phyloP scores from a whole-genome alignment of 164 flowering plant species.

The Chloranthus sessilifolius region DNA sequence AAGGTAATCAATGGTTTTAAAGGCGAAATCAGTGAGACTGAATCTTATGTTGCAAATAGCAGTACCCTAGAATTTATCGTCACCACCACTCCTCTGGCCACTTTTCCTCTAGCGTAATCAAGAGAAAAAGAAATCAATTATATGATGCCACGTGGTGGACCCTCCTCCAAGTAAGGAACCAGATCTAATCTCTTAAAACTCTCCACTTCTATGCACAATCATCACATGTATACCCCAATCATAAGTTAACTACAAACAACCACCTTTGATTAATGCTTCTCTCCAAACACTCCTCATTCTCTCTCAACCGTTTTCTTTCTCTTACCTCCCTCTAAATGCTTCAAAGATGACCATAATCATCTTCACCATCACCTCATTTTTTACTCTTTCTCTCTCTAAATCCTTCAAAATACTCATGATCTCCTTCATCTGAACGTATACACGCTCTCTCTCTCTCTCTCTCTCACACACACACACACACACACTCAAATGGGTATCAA shows the following conservation, averaged over 20 bases:
- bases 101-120: no score
- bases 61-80: no score
- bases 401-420: no score
- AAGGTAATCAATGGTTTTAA: no score
- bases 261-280: constrained; percentile 5
- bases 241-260: constrained; percentile 9
- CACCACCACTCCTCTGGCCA: no score
- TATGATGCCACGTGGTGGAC: constrained; percentile 17
- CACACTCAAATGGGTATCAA: constrained; percentile 37
- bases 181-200: constrained; percentile 8
- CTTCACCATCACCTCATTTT: neutral
- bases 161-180: constrained; percentile 18
- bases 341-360: neutral
- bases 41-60: no score
- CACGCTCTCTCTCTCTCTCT: neutral
- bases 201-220: neutral
- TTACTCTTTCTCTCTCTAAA: neutral
- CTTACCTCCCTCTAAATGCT: neutral
- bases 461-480: constrained; percentile 10
- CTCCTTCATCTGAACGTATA: neutral
- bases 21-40: no score
- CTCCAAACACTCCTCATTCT: constrained; percentile 4
- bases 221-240: constrained; percentile 8
- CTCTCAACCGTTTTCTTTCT: neutral
- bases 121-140: no score